A percentile compares a stretch with the other conserved stretches of the same genome.
These are phyloP conservation scores for Yamadazyma atmosphaerica DNA, from an alignment of 1,139 yeast genomes.

Conservation along the genomic window DNA sequence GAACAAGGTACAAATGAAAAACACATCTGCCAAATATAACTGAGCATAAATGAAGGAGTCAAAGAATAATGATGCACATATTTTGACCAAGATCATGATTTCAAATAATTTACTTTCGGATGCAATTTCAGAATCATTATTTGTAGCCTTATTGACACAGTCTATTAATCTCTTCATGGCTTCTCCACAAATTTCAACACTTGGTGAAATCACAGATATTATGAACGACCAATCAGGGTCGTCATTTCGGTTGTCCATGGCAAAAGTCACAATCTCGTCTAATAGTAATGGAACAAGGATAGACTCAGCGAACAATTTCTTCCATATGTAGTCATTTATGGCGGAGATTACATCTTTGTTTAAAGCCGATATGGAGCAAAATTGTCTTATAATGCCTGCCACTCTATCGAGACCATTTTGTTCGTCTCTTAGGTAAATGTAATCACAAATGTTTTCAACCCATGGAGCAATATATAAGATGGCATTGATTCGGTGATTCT, in stretches of 20 bases:
- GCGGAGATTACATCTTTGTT: slow-evolving; percentile 39
- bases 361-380: slow-evolving; percentile 61
- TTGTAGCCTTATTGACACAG: slow-evolving; percentile 50
- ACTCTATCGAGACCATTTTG: slow-evolving; percentile 61
- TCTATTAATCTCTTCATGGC: slow-evolving; percentile 56
- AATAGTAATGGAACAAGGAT: slow-evolving; percentile 58
- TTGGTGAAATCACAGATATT: slow-evolving; percentile 68
- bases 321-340: slow-evolving; percentile 65
- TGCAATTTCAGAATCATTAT: slow-evolving; percentile 55
- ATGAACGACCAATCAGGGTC: slow-evolving; percentile 67
- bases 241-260: slow-evolving; percentile 74
- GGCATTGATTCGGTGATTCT: slow-evolving; percentile 36
- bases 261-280: slow-evolving; percentile 73
- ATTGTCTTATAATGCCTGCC: slow-evolving; percentile 60
- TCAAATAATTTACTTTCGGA: slow-evolving; percentile 70
- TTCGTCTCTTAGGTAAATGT: slow-evolving; percentile 55
- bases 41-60: slow-evolving; percentile 68
- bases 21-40: slow-evolving; percentile 69
- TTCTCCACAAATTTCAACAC: slow-evolving; percentile 71
- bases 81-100: slow-evolving; percentile 65
- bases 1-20: slow-evolving; percentile 67
- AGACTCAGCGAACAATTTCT: slow-evolving; percentile 61
- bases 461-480: slow-evolving; percentile 70
- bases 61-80: slow-evolving; percentile 68
- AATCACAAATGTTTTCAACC: slow-evolving; percentile 66